phyloP scores from a whole-genome alignment of 345 rosid species.

The Salix brachista region DNA sequence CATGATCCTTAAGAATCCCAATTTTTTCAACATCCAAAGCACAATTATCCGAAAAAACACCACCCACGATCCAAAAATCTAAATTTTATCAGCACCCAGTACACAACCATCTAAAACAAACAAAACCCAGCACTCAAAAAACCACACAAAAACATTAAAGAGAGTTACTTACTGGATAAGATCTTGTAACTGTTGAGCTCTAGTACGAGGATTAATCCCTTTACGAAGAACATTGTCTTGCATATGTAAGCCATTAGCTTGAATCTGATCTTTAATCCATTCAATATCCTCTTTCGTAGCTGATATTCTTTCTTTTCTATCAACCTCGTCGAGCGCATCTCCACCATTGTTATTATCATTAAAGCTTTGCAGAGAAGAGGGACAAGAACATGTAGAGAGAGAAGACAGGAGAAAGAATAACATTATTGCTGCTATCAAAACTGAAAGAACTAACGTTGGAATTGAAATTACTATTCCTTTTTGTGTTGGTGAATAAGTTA shows the following conservation, averaged over 20 bases:
- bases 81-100: background rate
- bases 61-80: background rate
- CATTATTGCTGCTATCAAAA: constrained; percentile 54
- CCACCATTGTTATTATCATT: background rate
- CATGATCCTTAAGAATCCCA: background rate
- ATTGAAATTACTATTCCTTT: constrained; percentile 62
- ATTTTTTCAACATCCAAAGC: background rate
- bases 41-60: background rate
- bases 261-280: constrained; percentile 89
- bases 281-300: constrained; percentile 58
- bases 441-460: constrained; percentile 61
- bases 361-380: constrained; percentile 24
- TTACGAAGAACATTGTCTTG: constrained; percentile 82
- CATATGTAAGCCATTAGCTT: constrained; percentile 83
- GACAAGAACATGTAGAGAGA: constrained; percentile 60
- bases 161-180: constrained; percentile 53
- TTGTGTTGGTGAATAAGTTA: constrained; percentile 25
- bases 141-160: background rate
- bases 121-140: background rate
- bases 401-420: constrained; percentile 76
- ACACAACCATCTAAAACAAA: background rate
- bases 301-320: constrained; percentile 36
- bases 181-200: constrained; percentile 87
- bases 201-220: constrained; percentile 92
- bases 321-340: background rate